Percentiles rank a stretch among this genome's conserved stretches.
Evolutionary conservation across 345 rosid species (phyloP).

Genomic region (Murraya paniculata): DNA sequence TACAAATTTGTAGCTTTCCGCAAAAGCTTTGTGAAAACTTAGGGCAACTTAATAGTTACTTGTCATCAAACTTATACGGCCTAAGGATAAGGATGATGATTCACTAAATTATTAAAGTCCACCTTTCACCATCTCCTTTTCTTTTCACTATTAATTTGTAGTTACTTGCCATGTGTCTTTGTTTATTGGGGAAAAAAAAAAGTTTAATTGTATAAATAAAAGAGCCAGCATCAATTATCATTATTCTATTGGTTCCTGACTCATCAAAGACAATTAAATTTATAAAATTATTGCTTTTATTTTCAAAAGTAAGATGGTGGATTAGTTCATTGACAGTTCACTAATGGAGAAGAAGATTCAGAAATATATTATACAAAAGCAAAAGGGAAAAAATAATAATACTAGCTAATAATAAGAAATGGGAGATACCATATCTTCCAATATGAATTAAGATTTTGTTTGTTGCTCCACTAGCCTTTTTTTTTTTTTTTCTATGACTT

Average conservation of each 20-base stretch:
- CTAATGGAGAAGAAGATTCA: background rate
- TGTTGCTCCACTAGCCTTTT: background rate
- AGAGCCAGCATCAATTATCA: background rate
- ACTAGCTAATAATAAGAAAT: background rate
- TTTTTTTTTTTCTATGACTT: background rate
- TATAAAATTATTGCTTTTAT: background rate
- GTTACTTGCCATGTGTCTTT: background rate
- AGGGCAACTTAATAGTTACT: too few relatives aligned
- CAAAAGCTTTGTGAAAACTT: background rate
- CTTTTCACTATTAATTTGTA: background rate
- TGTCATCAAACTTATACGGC: background rate
- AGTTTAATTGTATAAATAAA: background rate
- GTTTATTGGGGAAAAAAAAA: background rate
- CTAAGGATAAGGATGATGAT: constrained; percentile 1
- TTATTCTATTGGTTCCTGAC: constrained; percentile 8
- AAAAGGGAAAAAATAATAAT: background rate
- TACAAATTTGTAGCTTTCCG: background rate
- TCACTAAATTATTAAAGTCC: constrained; percentile 8
- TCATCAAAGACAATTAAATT: constrained; percentile 2
- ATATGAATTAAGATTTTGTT: background rate
- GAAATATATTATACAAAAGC: background rate
- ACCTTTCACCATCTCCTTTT: background rate
- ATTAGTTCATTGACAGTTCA: background rate
- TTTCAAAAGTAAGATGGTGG: background rate
- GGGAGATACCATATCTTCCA: background rate